Evolutionary conservation across 108 stramenopile species (phyloP).

Genomic region (Hondaea fermentalgiana): DNA sequence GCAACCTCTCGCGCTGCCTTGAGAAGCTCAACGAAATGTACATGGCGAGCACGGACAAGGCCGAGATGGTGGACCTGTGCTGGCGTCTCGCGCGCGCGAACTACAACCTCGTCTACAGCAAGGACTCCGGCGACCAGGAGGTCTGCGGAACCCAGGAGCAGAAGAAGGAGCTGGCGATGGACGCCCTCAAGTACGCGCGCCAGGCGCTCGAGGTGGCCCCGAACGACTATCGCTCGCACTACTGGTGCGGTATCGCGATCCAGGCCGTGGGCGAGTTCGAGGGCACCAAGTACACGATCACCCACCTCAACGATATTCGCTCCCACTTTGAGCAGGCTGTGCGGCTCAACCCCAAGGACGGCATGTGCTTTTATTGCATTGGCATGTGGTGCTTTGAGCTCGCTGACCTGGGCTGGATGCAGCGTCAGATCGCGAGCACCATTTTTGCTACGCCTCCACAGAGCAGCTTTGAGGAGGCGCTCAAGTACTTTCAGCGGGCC

Average conservation of each 20-base stretch:
- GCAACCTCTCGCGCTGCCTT: background rate
- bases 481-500: background rate
- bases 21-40: conserved; percentile 2
- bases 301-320: background rate
- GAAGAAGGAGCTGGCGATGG: background rate
- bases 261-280: conserved; percentile 1
- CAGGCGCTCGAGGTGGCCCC: background rate
- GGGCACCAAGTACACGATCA: background rate
- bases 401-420: background rate
- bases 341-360: background rate
- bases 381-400: background rate
- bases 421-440: background rate
- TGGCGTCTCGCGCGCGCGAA: background rate
- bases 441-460: background rate
- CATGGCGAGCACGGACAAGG: background rate
- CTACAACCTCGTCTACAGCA: background rate
- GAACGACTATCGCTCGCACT: background rate
- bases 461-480: background rate
- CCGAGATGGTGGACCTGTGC: background rate
- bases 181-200: background rate
- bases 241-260: conserved; percentile 12
- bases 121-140: background rate
- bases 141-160: background rate
- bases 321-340: background rate
- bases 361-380: background rate